Evolutionary conservation across 805 yeast species (phyloP), one percentile per base, ranked within the genome.

Genomic region (Candida gorgasii): DNA sequence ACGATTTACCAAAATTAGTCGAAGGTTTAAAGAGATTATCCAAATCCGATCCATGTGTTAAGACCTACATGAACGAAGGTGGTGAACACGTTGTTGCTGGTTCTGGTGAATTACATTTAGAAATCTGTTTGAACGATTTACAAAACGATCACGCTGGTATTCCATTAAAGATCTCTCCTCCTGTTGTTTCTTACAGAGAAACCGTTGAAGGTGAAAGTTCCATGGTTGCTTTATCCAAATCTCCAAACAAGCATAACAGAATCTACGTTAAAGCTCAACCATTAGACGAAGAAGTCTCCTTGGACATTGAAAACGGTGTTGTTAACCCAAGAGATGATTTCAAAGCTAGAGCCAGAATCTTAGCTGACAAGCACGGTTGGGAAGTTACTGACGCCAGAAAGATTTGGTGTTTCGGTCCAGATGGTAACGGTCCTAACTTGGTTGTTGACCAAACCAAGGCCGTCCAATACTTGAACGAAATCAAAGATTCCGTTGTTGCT

Each of bases 351-450:
- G 99, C 98, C 63, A 90, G 98, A 85, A 65, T 88, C 70, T 80
- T 92, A 82, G 98, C 98, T 70, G 98, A 92, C 73, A 96, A 93
- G 73, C 93, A 75, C 85, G 97, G 92, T 62, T 92, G 99, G 99
- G 98, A 92, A 72, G 97, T 93, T 72, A 83, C 97, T 62, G 99
- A 92, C 71, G 99, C 97, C 78, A 90, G 99, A 86, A 92, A 93
- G 93, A 93, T 92, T 71, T 92, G 99, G 99, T 89, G 97, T 86
- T 92, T 92, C 89, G 99, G 99, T 80, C 98, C 99, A 72, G 99
- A 92, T 70, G 97, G 97, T 77, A 84, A 79, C 73, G 99, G 99
- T 78, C 90, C 99, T 67, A 92, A 92, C 82, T 76, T 93, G 69
- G 97, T 92, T 69, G 95, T 92, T 75, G 99, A 92, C 81, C 97